Base-by-base conservation (phyloP, 2,329 filamentous ascomycete species). In the Bipolaris cookei region DNA sequence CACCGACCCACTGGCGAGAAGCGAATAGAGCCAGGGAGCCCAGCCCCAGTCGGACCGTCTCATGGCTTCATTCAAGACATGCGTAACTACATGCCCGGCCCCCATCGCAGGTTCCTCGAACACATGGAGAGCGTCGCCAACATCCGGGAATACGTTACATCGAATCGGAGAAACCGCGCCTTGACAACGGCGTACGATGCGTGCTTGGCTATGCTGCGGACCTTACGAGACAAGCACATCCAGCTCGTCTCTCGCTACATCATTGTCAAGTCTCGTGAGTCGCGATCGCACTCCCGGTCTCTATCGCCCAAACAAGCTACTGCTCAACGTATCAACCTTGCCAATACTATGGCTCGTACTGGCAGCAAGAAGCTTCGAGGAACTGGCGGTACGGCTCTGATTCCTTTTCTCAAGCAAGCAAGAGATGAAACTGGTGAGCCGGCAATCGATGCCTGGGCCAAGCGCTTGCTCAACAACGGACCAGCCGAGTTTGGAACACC, bases 21-120 rank as follows among this genome's bases (percentile, higher is more conserved):
- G 75, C 79, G 79, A 16, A 72, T 56, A 6, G 61, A 80, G 14
- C 59, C 64, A 3, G 83, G 84, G 41, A 76, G 77, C 20, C 78
- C 78, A 11, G 52, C 66, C 8, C 61, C 69, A 13, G 69, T 79
- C 34, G 80, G 83, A 21, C 83, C 87, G 4, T 83, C 84, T 38
- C 87, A 97, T 79, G 96, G 95, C 70, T 99, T 99, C 79, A 94
- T 99, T 72, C 87, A 90, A 71, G 95, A 99, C 64, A 99, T 99
- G 95, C 90, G 94, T 56, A 86, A 86, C 43, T 99, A 99, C 79
- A 99, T 99, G 95, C 95, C 95, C 0, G 94, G 92, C 0, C 86
- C 90, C 0, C 95, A 99, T 72, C 90, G 92, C 3, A 88, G 90
- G 38, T 99, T 99, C 79, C 83, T 99, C 3, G 85, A 90, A 62